Evolutionary conservation across 139 green algal species (phyloP), one percentile per base, ranked within the genome.

Genomic region (Microglena sp.): DNA sequence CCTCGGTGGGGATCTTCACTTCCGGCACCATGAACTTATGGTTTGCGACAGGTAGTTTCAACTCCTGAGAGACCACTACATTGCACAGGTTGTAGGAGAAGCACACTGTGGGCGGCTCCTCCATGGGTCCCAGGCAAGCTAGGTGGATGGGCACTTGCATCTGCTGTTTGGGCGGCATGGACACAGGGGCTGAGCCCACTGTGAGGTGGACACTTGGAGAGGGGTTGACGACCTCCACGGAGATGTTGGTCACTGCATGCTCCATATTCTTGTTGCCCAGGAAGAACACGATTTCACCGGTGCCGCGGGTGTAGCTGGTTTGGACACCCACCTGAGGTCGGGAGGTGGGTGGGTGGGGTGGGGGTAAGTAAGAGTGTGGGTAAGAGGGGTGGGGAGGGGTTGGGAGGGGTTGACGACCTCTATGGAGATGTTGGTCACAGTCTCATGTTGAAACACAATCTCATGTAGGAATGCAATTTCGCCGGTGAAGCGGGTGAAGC

Each of bases 201-300:
- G n/a, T n/a, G n/a, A n/a, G n/a, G n/a, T n/a, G n/a, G n/a, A n/a
- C n/a, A n/a, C n/a, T n/a, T n/a, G n/a, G n/a, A n/a, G n/a, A n/a
- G n/a, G n/a, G n/a, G n/a, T n/a, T n/a, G n/a, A n/a, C n/a, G n/a
- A n/a, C n/a, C n/a, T n/a, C n/a, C n/a, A n/a, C n/a, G n/a, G n/a
- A n/a, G n/a, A n/a, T n/a, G n/a, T n/a, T n/a, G n/a, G n/a, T n/a
- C n/a, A n/a, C n/a, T n/a, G n/a, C n/a, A n/a, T n/a, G n/a, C n/a
- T n/a, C n/a, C n/a, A n/a, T n/a, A n/a, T n/a, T n/a, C 82, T 97
- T 97, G 82, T 97, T 97, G 61, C 91, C 91, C 11, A 96, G 45
- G 72, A 88, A 97, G 2, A 97, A 74, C 35, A 69, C 45, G n/a
- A 96, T 28, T 44, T 81, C 65, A 31, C 81, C 88, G 2, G 68